These are phyloP conservation scores for Termitomyces sp. DNA, from an alignment of 768 basidiomycete species.

Conservation along the genomic window DNA sequence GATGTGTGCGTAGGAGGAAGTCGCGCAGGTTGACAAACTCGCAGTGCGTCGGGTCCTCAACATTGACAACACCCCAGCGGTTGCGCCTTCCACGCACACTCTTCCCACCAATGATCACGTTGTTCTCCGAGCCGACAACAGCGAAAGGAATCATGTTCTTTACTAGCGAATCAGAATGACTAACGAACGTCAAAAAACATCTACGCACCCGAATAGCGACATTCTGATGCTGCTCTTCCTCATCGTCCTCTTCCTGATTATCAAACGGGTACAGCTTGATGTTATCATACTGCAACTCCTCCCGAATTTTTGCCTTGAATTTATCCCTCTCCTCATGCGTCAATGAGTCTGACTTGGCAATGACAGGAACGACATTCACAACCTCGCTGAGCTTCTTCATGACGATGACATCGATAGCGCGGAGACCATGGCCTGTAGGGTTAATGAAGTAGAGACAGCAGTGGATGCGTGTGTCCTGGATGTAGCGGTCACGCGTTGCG, in stretches of 20 bases:
- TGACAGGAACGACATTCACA: constrained; percentile 99
- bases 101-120: constrained; percentile 94
- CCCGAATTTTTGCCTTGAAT: constrained; percentile 97
- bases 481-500: constrained; percentile 97
- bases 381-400: constrained; percentile 99
- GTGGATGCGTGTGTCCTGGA: constrained; percentile 97
- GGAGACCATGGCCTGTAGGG: constrained; percentile 95
- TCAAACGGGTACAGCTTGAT: constrained; percentile 94
- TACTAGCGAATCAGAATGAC: constrained; percentile 2
- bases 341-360: constrained; percentile 94
- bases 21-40: constrained; percentile 97
- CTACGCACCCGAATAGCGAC: constrained; percentile 76
- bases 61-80: constrained; percentile 98
- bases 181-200: background rate
- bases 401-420: constrained; percentile 95
- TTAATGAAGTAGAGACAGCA: constrained; percentile 98
- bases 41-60: constrained; percentile 95
- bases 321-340: constrained; percentile 87
- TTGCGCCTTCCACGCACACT: constrained; percentile 94
- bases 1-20: constrained; percentile 91
- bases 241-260: constrained; percentile 88
- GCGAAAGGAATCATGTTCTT: constrained; percentile 96
- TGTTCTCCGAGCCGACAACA: constrained; percentile 94
- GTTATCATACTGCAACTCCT: constrained; percentile 85
- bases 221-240: constrained; percentile 89